Conservation (phyloP, 805 yeast genomes). For the Schizosaccharomyces osmophilus region DNA sequence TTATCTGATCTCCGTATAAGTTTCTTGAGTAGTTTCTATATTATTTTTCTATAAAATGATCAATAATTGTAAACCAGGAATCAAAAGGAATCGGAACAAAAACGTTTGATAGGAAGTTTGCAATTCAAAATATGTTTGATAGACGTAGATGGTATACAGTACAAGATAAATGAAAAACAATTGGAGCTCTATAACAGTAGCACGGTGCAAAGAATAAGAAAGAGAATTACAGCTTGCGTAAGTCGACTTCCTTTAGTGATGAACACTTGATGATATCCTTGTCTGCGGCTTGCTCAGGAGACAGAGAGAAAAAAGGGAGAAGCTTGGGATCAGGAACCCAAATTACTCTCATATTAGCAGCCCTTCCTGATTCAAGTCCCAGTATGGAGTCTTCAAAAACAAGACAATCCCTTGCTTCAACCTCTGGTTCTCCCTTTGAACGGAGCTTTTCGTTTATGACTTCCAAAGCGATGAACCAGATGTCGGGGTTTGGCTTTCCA, state of each 20-base stretch:
- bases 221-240: background rate
- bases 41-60: too few species aligned
- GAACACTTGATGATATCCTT: background rate
- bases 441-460: conserved; percentile 32
- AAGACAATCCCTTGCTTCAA: conserved; percentile 53
- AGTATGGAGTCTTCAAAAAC: conserved; percentile 91
- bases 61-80: too few species aligned
- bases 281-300: background rate
- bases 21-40: too few species aligned
- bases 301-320: background rate
- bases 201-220: background rate
- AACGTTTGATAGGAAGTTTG: too few species aligned
- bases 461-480: conserved; percentile 62
- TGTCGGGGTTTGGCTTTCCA: conserved; percentile 87
- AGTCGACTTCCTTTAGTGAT: background rate
- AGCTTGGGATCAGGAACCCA: conserved; percentile 87
- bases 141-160: too few species aligned
- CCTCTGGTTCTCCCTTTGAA: conserved; percentile 14
- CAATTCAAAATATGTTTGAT: too few species aligned
- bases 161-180: too few species aligned
- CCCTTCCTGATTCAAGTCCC: conserved; percentile 64
- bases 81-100: too few species aligned
- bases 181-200: too few species aligned
- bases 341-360: conserved; percentile 60
- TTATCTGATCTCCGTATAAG: too few species aligned